Evolutionary conservation across 2,329 filamentous ascomycete species (phyloP), one percentile per base, ranked within the genome.

Genomic region (Fusarium sublunatum): DNA sequence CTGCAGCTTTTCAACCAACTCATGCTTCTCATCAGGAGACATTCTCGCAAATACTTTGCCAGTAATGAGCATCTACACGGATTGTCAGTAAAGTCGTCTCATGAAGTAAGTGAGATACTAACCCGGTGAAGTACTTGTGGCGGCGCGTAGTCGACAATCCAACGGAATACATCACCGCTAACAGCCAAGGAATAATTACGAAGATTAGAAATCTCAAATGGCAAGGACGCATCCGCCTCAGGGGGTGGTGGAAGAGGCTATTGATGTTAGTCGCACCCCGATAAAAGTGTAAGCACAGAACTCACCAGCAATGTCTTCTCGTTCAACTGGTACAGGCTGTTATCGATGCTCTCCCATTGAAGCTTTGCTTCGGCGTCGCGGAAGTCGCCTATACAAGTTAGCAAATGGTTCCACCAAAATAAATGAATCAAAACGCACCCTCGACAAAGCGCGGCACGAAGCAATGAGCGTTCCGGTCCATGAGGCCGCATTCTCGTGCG

Each of bases 21-120:
- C 96, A 73, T 97, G 93, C 75, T 99, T 99, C 76, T 99, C 95
- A 73, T 99, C 96, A 0, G 95, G 96, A 2, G 94, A 98, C 95
- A 99, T 99, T 68, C 95, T 90, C 5, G 95, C 96, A 76, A 96
- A 99, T 2, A 99, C 92, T 76, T 95, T 94, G 25, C 94, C 93
- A 50, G 86, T 86, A 32, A 97, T 89, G 51, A 99, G 91, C 88
- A 98, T 94, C 82, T 95, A 75, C 11, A 12, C 13, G 25, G 9
- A 25, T 55, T 31, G 38, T 68, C 38, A 61, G 40, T 12, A 22
- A 5, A 13, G 9, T 3, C 24, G 8, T 9, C 11, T 12, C 22
- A 4, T 12, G 7, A 34, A 3, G 7, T 1, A 1, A 10, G 22
- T 26, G 24, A 43, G 7, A 2, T 24, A 79, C 82, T 61, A 69